Conservation (phyloP, 805 yeast genomes). For the Isabelozyma rhagii region DNA sequence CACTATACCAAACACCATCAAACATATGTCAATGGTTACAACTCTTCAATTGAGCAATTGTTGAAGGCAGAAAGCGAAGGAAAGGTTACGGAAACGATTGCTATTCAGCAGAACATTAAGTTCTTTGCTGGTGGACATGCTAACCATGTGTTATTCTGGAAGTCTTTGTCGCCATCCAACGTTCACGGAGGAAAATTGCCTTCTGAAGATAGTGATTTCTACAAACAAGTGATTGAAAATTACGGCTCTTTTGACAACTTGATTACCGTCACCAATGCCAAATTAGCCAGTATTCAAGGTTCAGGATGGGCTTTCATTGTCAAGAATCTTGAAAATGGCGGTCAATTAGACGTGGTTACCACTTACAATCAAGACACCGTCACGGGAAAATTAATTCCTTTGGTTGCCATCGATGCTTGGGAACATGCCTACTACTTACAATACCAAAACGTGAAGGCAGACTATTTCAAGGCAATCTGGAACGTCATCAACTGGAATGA, state of each 20-base stretch:
- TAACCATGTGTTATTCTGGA: slow-evolving; percentile 50
- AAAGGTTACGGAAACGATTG: slow-evolving; percentile 40
- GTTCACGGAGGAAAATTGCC: slow-evolving; percentile 62
- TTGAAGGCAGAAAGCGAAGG: slow-evolving; percentile 32
- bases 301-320: slow-evolving; percentile 55
- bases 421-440: slow-evolving; percentile 54
- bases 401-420: slow-evolving; percentile 54
- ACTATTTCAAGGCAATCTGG: slow-evolving; percentile 50
- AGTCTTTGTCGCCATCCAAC: slow-evolving; percentile 43
- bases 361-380: slow-evolving; percentile 50
- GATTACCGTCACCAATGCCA: slow-evolving; percentile 37
- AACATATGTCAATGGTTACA: slow-evolving; percentile 46
- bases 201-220: slow-evolving; percentile 37
- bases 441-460: slow-evolving; percentile 49
- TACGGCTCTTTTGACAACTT: slow-evolving; percentile 45
- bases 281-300: slow-evolving; percentile 49
- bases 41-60: slow-evolving; percentile 41
- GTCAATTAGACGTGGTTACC: slow-evolving; percentile 40
- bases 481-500: slow-evolving; percentile 50
- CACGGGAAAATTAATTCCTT: slow-evolving; percentile 39
- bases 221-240: slow-evolving; percentile 35
- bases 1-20: slow-evolving; percentile 52
- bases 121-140: slow-evolving; percentile 53
- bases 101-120: slow-evolving; percentile 43
- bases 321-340: slow-evolving; percentile 43